Evolutionary conservation across 75 land plant genomes (phyloP).

Genomic region (Azolla pinnata): DNA sequence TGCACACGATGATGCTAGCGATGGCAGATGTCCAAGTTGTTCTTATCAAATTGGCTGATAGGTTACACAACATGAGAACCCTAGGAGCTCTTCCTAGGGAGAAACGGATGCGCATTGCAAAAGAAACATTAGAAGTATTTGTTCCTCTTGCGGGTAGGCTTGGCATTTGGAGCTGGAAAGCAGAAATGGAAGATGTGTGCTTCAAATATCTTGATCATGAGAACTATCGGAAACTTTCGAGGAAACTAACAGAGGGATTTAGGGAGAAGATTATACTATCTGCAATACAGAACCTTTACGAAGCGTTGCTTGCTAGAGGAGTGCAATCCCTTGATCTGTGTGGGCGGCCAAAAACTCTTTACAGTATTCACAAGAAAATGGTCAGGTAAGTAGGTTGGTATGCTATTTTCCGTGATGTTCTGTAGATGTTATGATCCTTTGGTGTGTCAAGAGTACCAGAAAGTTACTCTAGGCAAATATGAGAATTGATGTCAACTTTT

Average conservation of each 20-base stretch:
- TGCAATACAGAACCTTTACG: conserved; percentile 53
- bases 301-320: conserved; percentile 41
- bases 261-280: conserved; percentile 56
- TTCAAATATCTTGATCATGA: conserved; percentile 73
- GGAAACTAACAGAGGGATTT: conserved; percentile 57
- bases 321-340: conserved; percentile 47
- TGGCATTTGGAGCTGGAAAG: conserved; percentile 92
- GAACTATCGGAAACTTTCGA: conserved; percentile 52
- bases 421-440: no score
- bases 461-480: no score
- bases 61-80: conserved; percentile 94
- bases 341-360: conserved; percentile 85
- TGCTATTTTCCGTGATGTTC: no score
- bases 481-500: background rate
- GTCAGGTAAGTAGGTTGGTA: no score
- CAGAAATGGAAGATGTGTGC: conserved; percentile 82
- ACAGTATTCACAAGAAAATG: conserved; percentile 82
- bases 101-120: conserved; percentile 85
- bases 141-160: conserved; percentile 84
- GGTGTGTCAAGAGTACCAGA: no score
- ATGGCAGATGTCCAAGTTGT: conserved; percentile 93
- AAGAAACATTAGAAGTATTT: conserved; percentile 86
- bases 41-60: conserved; percentile 86
- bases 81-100: conserved; percentile 59
- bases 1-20: conserved; percentile 93